Base-by-base conservation (phyloP, 208 protist genomes). In the Lotmaria passim region DNA sequence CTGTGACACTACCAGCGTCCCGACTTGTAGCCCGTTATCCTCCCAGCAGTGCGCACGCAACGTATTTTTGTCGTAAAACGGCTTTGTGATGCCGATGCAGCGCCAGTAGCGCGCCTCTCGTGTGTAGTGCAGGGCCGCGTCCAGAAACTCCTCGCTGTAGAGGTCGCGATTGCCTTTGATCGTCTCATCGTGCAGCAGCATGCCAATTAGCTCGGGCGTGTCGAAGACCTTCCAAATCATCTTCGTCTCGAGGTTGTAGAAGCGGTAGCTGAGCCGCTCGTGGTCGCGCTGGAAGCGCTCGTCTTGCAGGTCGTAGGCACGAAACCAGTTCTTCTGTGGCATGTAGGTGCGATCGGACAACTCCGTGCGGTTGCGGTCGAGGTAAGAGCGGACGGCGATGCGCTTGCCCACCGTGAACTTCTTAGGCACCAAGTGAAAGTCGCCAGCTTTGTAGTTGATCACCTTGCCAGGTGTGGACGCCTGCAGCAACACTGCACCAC, bases 201-300 rank as follows among this genome's bases (percentile, higher is more conserved):
- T 85, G 21, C 87, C 85, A 19, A 97, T 77, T 51, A 89, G 63
- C 73, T 97, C 90, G 15, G 93, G 93, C 6, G 82, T 90, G 64
- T 97, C 93, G 70, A 97, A 97, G 12, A 89, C 88, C 31, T 81
- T 85, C 90, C 90, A 94, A 58, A 97, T 94, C 17, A 97, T 66
- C 74, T 93, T 95, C 4, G 88, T 93, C 50, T 95, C 86, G 11
- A 97, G 38, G 21, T 90, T 88, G 65, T 97, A 93, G 63, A 93
- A 95, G 53, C 91, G 75, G 76, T 94, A 81, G 73, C 69, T 73
- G 31, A 70, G 50, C 4, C 79, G 81, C 70, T 93, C 76, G 69
- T 94, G 82, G 10, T 78, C 72, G 19, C 84, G 74, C 14, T 75
- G 55, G 65, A 94, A 91, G n/a, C 63, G 58, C 21, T 30, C 19